phyloP scores from a whole-genome alignment of 495 filamentous ascomycete species.

The Aspergillus cavernicola region DNA sequence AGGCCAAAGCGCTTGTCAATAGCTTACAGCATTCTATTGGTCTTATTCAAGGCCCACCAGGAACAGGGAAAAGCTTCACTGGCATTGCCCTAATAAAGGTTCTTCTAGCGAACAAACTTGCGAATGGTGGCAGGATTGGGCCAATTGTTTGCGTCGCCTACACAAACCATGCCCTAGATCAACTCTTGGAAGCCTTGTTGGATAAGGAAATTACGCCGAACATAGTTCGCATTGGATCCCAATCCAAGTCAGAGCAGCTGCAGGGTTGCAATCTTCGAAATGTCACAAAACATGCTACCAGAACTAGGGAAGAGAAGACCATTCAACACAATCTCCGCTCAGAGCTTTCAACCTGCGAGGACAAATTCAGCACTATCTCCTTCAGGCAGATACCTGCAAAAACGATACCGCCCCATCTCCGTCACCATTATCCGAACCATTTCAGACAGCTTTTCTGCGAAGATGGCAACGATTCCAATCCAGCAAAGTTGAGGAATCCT shows the following conservation, averaged over 20 bases:
- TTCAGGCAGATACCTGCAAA: not conserved
- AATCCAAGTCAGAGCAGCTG: constrained; percentile 55
- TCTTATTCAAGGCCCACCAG: constrained; percentile 77
- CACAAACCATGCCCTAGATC: constrained; percentile 73
- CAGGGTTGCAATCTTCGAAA: constrained; percentile 38
- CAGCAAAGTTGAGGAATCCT: not conserved
- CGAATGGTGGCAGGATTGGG: constrained; percentile 40
- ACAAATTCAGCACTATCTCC: constrained; percentile 9
- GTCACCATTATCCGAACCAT: constrained; percentile 12
- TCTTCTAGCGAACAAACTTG: constrained; percentile 53
- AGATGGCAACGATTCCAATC: constrained; percentile 24
- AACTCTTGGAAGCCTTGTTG: constrained; percentile 62
- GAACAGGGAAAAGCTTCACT: constrained; percentile 70
- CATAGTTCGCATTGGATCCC: constrained; percentile 66
- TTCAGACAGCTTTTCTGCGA: constrained; percentile 25
- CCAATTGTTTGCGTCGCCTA: constrained; percentile 66
- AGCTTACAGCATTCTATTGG: constrained; percentile 54
- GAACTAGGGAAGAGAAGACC: constrained; percentile 40
- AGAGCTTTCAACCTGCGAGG: constrained; percentile 11
- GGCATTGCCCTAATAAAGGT: constrained; percentile 57
- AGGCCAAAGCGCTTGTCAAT: constrained; percentile 53
- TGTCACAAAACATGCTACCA: constrained; percentile 25
- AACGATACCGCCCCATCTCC: constrained; percentile 17
- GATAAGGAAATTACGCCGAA: constrained; percentile 47
- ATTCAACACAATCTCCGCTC: constrained; percentile 11